Evolutionary conservation across 2,329 filamentous ascomycete genomes (phyloP).

Genomic region (Nemania bipapillata): DNA sequence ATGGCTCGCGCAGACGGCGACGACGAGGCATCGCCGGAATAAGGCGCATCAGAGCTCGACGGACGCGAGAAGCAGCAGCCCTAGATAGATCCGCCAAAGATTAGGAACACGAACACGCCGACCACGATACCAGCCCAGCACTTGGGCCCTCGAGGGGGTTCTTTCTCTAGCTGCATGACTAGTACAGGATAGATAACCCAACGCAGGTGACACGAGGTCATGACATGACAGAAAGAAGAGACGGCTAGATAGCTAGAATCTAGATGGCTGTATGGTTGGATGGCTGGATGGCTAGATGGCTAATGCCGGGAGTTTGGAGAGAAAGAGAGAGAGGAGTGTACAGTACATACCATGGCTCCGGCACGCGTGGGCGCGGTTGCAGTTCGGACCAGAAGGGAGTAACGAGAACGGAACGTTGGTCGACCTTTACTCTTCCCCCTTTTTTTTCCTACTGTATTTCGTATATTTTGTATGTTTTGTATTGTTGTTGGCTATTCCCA

Average conservation of each 20-base stretch:
- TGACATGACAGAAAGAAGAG: neutral
- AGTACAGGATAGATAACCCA: neutral
- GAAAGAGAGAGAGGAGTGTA: neutral
- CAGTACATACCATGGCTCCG: conserved; percentile 32
- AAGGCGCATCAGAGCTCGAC: conserved; percentile 64
- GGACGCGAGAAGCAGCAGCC: conserved; percentile 69
- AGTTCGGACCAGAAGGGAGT: neutral
- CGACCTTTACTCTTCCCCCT: too few species aligned
- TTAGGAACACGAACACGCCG: conserved; percentile 18
- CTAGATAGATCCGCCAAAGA: conserved; percentile 55
- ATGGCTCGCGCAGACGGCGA: conserved; percentile 66
- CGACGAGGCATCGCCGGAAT: conserved; percentile 57
- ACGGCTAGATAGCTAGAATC: too few species aligned
- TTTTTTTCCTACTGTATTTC: neutral
- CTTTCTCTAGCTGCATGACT: neutral
- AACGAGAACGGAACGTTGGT: too few species aligned
- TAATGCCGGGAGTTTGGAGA: neutral
- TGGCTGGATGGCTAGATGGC: too few species aligned
- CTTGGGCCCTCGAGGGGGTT: neutral
- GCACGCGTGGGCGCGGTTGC: conserved; percentile 9
- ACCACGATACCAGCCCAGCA: neutral
- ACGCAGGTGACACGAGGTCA: neutral
- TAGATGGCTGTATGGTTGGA: too few species aligned
- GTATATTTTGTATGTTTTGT: neutral
- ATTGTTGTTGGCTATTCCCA: conserved; percentile 18